Evolutionary conservation across 768 basidiomycete genomes (phyloP).

Genomic region (Clitopilus passeckerianus): DNA sequence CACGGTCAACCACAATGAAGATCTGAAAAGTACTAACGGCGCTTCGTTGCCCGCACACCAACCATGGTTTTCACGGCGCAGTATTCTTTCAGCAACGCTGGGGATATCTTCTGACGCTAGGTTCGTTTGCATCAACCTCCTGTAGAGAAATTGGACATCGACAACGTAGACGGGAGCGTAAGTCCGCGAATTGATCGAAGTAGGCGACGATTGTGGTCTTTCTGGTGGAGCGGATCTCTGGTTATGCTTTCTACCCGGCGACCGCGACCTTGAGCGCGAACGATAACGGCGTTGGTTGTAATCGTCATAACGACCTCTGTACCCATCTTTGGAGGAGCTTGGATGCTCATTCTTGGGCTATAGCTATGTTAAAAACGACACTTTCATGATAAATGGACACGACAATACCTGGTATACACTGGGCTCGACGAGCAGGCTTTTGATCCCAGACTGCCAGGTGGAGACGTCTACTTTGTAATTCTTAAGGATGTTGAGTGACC

Average conservation of each 20-base stretch:
- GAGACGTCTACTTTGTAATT: slow-evolving; percentile 36
- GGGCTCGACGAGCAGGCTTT: slow-evolving; percentile 16
- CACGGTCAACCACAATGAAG: neutral
- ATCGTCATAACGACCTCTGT: neutral
- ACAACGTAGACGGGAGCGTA: slow-evolving; percentile 32
- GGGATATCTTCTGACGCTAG: slow-evolving; percentile 15
- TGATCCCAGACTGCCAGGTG: slow-evolving; percentile 37
- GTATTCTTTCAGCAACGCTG: slow-evolving; percentile 26
- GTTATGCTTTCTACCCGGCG: neutral
- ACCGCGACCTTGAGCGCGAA: slow-evolving; percentile 16
- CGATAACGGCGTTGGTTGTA: slow-evolving; percentile 9
- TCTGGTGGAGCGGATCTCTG: neutral
- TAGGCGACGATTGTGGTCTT: neutral
- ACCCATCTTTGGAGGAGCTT: neutral
- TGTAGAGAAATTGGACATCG: slow-evolving; percentile 33
- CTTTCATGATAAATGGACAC: neutral
- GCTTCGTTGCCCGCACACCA: slow-evolving; percentile 52
- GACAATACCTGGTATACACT: neutral
- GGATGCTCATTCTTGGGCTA: slow-evolving; percentile 5
- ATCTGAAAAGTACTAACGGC: slow-evolving; percentile 26
- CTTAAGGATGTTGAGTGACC: slow-evolving; percentile 31
- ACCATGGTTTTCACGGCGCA: slow-evolving; percentile 23
- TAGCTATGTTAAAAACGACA: neutral
- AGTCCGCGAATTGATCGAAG: neutral
- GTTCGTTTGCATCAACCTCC: slow-evolving; percentile 30